Percentiles rank a stretch among this genome's conserved stretches.
These are phyloP conservation scores for Dryadomyces quercivorus DNA, from an alignment of 2,329 filamentous ascomycete genomes.

Conservation along the genomic window DNA sequence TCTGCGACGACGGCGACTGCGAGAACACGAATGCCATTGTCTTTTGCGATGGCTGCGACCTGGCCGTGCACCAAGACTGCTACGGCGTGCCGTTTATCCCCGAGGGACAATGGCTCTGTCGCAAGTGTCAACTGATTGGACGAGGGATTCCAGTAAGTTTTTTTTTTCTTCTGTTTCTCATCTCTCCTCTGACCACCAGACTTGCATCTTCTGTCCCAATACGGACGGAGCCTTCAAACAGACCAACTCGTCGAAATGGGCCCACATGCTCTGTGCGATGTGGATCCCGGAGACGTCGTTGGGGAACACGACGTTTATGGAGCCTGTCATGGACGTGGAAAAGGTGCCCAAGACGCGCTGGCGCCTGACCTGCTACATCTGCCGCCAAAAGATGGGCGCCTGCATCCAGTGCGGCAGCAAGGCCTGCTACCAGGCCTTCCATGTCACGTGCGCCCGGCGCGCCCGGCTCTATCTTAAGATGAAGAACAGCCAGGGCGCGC, in stretches of 20 bases:
- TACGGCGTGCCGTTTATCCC: constrained; percentile 98
- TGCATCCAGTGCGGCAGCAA: constrained; percentile 99
- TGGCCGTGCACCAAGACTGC: constrained; percentile 96
- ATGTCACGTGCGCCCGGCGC: constrained; percentile 86
- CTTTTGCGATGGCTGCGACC: constrained; percentile 94
- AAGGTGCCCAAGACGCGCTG: constrained; percentile 92
- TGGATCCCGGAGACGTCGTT: constrained; percentile 97
- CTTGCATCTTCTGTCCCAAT: constrained; percentile 97
- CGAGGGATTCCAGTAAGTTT: constrained; percentile 62
- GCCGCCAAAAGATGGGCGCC: constrained; percentile 92
- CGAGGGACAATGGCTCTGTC: constrained; percentile 95
- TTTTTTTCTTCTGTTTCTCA: constrained; percentile 1
- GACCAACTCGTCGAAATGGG: constrained; percentile 92
- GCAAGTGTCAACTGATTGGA: constrained; percentile 92
- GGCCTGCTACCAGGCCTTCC: constrained; percentile 91
- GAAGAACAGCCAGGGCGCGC: constrained; percentile 77
- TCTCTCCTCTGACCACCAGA: constrained; percentile 30
- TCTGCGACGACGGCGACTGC: constrained; percentile 98
- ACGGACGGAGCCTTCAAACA: constrained; percentile 97
- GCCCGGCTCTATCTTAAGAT: constrained; percentile 87
- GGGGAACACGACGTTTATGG: constrained; percentile 95
- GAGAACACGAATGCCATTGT: constrained; percentile 99
- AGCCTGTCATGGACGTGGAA: constrained; percentile 94
- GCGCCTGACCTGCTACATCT: constrained; percentile 93
- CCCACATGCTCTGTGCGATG: constrained; percentile 89